Evolutionary conservation across 148 eudicot genomes (phyloP).

Genomic region (Gaultheria prostrata): DNA sequence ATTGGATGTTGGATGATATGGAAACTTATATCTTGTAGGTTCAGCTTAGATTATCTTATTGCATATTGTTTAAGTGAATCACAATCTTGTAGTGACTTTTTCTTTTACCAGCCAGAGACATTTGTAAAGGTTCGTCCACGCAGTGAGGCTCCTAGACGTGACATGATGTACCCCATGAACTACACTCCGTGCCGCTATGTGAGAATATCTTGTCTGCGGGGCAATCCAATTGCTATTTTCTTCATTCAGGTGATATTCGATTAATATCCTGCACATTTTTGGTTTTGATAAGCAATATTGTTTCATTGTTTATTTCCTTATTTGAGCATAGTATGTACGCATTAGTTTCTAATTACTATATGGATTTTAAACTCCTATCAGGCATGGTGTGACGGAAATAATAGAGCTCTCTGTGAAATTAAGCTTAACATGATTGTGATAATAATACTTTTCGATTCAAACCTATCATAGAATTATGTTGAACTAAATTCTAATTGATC

Average conservation of each 20-base stretch:
- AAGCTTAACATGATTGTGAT: neutral
- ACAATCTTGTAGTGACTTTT: neutral
- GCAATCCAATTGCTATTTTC: constrained; percentile 83
- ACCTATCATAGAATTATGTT: neutral
- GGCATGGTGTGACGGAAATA: neutral
- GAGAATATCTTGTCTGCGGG: constrained; percentile 79
- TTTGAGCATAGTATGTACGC: neutral
- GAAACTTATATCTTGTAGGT: neutral
- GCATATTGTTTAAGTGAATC: neutral
- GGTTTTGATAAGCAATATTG: neutral
- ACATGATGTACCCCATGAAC: constrained; percentile 68
- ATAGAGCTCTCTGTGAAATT: neutral
- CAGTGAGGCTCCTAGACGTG: constrained; percentile 89
- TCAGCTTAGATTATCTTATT: constrained; percentile 3
- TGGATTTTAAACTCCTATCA: neutral
- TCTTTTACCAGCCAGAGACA: constrained; percentile 61
- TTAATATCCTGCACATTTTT: constrained; percentile 16
- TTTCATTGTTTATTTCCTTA: constrained; percentile 3
- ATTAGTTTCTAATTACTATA: constrained; percentile 9
- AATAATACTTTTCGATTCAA: neutral
- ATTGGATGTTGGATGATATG: neutral
- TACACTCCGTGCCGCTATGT: constrained; percentile 81
- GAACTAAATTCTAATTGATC: neutral
- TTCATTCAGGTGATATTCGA: constrained; percentile 58
- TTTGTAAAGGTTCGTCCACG: constrained; percentile 76